Percentiles rank a stretch among this genome's conserved stretches.
Conservation (phyloP, 1,284 basidiomycete species). For the Inonotus hispidus region DNA sequence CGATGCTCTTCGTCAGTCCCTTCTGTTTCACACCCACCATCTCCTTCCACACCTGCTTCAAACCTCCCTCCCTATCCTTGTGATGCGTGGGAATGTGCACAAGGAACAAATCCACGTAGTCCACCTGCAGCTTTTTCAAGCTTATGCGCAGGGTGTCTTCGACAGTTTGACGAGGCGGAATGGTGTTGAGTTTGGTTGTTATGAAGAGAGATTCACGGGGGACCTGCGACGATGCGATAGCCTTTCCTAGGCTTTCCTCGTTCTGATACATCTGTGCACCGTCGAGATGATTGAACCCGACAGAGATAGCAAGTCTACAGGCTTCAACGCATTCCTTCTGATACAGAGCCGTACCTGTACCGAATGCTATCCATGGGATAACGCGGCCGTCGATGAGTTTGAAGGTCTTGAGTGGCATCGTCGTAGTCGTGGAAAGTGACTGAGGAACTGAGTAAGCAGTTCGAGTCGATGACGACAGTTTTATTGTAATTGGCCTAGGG, state of each 20-base stretch:
- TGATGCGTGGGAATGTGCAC: conserved; percentile 56
- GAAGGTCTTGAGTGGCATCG: conserved; percentile 1
- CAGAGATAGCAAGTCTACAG: conserved; percentile 49
- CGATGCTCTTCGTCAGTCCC: conserved; percentile 72
- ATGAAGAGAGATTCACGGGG: conserved; percentile 55
- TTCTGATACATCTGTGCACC: conserved; percentile 65
- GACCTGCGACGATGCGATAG: conserved; percentile 43
- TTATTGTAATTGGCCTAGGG: not conserved
- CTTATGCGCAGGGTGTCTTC: conserved; percentile 48
- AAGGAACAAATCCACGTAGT: conserved; percentile 75
- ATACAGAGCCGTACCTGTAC: conserved; percentile 60
- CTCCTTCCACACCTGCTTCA: conserved; percentile 60
- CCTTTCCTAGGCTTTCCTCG: conserved; percentile 50
- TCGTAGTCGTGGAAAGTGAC: not conserved
- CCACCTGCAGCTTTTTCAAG: conserved; percentile 53
- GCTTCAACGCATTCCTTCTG: conserved; percentile 44
- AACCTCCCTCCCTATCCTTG: conserved; percentile 30
- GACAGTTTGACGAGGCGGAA: conserved; percentile 40
- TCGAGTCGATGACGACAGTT: not conserved
- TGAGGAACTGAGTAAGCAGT: not conserved
- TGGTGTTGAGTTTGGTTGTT: conserved; percentile 53
- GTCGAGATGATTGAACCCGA: conserved; percentile 66
- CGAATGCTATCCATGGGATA: conserved; percentile 45
- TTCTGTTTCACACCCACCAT: conserved; percentile 66
- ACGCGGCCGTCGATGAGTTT: conserved; percentile 1